A percentile compares a stretch with the other conserved stretches of the same genome.
Evolutionary conservation across 2,329 filamentous ascomycete genomes (phyloP).

Genomic region (Phialophora macrospora): DNA sequence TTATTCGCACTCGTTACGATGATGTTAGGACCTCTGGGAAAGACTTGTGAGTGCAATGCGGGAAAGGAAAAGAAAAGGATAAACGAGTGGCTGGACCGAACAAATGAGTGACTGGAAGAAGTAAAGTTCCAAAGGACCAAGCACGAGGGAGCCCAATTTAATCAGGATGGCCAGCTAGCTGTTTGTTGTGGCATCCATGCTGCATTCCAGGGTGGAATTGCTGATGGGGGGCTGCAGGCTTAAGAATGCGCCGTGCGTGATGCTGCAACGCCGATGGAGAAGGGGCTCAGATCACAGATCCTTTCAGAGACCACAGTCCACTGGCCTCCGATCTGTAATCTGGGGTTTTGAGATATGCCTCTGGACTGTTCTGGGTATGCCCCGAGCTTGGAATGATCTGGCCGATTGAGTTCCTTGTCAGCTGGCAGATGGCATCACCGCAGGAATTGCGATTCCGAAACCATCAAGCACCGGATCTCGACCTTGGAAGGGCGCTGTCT

Average conservation of each 20-base stretch:
- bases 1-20: neutral
- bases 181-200: conserved; percentile 16
- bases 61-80: neutral
- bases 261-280: neutral
- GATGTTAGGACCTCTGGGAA: neutral
- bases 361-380: conserved; percentile 6
- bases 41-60: neutral
- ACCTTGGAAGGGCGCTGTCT: neutral
- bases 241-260: conserved; percentile 5
- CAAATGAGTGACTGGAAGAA: conserved; percentile 4
- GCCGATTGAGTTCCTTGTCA: conserved; percentile 9
- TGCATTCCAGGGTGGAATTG: conserved; percentile 18
- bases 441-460: neutral
- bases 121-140: conserved; percentile 9
- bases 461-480: neutral
- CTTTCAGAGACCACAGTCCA: neutral
- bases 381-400: conserved; percentile 28
- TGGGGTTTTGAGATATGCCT: neutral
- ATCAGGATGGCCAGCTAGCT: conserved; percentile 15
- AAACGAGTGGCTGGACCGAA: conserved; percentile 1
- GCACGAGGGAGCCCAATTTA: conserved; percentile 11
- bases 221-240: neutral
- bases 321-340: neutral
- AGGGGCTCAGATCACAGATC: neutral
- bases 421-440: neutral